These are phyloP conservation scores for Diaporthe sp. DNA, from an alignment of 2,329 filamentous ascomycete species.

Conservation along the genomic window DNA sequence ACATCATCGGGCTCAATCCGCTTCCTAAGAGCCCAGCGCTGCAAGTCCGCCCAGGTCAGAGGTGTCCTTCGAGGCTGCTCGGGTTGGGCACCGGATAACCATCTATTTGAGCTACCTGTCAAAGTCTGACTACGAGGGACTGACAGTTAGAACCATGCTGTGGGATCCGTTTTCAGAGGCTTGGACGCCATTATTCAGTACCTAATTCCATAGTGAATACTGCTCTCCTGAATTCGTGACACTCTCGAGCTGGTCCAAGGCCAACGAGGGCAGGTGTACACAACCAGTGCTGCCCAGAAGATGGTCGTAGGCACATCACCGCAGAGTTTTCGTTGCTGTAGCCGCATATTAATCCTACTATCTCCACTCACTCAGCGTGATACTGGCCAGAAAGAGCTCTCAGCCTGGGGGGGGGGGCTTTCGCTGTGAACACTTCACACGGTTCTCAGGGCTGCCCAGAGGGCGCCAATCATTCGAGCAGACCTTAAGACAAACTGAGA, in stretches of 20 bases:
- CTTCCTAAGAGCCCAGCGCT: background rate
- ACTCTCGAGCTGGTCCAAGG: background rate
- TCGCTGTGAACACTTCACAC: constrained; percentile 68
- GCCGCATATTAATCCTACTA: constrained; percentile 71
- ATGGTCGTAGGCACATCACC: constrained; percentile 58
- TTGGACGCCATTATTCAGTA: too few relatives aligned
- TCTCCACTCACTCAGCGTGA: constrained; percentile 72
- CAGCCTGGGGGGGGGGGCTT: constrained; percentile 73
- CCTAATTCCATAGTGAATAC: too few relatives aligned
- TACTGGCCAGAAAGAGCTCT: constrained; percentile 67
- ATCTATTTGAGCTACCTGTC: background rate
- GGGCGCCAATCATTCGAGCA: constrained; percentile 65
- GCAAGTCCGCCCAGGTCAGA: constrained; percentile 26
- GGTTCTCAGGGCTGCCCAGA: constrained; percentile 66
- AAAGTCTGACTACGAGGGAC: background rate
- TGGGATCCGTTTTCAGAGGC: background rate
- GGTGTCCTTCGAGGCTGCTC: constrained; percentile 5
- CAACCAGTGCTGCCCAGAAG: constrained; percentile 13
- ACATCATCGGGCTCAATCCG: too few relatives aligned
- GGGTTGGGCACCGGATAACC: background rate
- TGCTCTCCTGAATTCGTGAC: background rate
- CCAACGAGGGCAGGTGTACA: too few relatives aligned
- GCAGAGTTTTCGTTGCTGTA: constrained; percentile 64
- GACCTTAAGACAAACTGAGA: background rate
- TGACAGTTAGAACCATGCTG: background rate